Percentiles rank a stretch among this genome's conserved stretches.
These are phyloP conservation scores for Pseudoscleropodium purum DNA, from an alignment of 225 moss, liverwort and hornwort genomes.

Conservation along the genomic window DNA sequence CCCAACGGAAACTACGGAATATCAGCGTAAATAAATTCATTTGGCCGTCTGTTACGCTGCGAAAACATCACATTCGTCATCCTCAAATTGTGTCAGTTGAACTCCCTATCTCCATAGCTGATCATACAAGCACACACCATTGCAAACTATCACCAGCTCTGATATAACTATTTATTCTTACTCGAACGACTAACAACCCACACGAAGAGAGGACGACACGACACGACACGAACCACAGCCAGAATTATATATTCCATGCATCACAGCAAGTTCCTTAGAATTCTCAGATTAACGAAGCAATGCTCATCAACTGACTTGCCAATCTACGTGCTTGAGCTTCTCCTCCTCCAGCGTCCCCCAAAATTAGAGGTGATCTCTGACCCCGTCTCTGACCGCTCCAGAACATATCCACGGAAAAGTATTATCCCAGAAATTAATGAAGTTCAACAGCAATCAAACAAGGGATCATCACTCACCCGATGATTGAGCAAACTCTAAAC, in stretches of 20 bases:
- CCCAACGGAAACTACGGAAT: background rate
- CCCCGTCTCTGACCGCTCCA: background rate
- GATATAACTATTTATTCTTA: background rate
- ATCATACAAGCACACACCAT: background rate
- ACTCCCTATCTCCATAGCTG: background rate
- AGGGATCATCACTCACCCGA: background rate
- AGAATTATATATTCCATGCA: background rate
- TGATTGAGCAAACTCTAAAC: background rate
- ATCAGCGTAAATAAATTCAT: background rate
- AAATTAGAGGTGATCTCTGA: background rate
- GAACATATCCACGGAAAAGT: background rate
- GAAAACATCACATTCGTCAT: background rate
- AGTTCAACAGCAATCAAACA: background rate
- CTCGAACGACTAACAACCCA: background rate
- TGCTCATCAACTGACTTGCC: background rate
- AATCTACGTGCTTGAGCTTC: background rate
- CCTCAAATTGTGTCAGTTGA: background rate
- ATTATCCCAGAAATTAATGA: background rate
- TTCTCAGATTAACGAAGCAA: background rate
- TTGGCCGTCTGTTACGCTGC: background rate
- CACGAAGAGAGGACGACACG: background rate
- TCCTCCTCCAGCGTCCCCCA: background rate
- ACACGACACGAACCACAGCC: background rate
- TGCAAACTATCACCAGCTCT: background rate
- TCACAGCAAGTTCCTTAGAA: background rate